A percentile compares a stretch with the other conserved stretches of the same genome.
phyloP scores from a whole-genome alignment of 1,284 basidiomycete genomes.

The Ustilago trichophora region DNA sequence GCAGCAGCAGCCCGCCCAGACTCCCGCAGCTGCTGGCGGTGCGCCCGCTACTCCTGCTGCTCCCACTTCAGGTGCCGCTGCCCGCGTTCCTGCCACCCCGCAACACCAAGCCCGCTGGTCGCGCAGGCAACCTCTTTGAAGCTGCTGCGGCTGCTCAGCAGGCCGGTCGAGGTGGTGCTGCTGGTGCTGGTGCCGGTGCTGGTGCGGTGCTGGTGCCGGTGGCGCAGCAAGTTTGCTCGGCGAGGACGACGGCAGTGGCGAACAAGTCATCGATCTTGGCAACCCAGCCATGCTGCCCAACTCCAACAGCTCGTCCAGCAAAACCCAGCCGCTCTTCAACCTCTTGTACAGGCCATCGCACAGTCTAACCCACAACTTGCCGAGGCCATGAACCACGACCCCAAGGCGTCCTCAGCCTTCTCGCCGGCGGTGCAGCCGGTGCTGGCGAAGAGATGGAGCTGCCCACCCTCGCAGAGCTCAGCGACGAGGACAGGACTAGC shows the following conservation, averaged over 20 bases:
- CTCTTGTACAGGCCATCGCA: conserved; percentile 63
- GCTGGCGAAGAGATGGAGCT: conserved; percentile 57
- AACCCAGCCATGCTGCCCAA: conserved; percentile 64
- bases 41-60: conserved; percentile 69
- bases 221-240: conserved; percentile 43
- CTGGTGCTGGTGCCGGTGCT: conserved; percentile 21
- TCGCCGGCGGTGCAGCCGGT: conserved; percentile 50
- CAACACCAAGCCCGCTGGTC: conserved; percentile 44
- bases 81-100: conserved; percentile 57
- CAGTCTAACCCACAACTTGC: conserved; percentile 65
- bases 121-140: conserved; percentile 67
- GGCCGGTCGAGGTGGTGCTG: conserved; percentile 30
- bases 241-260: conserved; percentile 58
- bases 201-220: conserved; percentile 31
- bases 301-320: conserved; percentile 61
- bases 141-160: conserved; percentile 64
- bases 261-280: conserved; percentile 61
- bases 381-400: conserved; percentile 60
- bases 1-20: conserved; percentile 66
- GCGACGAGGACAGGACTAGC: conserved; percentile 50
- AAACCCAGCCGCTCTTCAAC: conserved; percentile 64
- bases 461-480: conserved; percentile 54
- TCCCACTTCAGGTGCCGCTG: conserved; percentile 66
- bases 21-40: conserved; percentile 77
- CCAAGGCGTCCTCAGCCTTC: conserved; percentile 59